A percentile compares a stretch with the other conserved stretches of the same genome.
Evolutionary conservation across 257 asterid genomes (phyloP).

Genomic region (Striga asiatica): DNA sequence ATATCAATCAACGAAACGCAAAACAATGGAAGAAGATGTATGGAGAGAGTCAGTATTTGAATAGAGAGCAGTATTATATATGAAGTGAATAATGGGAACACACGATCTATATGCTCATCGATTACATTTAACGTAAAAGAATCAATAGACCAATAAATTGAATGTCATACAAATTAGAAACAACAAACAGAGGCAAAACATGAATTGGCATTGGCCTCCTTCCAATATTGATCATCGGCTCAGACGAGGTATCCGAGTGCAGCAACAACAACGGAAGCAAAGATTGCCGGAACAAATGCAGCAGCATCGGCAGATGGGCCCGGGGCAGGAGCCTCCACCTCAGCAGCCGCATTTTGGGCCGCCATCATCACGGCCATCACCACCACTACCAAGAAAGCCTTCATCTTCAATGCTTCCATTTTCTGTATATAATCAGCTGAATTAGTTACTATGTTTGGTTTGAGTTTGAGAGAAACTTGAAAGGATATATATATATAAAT

Average conservation of each 20-base stretch:
- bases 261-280: constrained; percentile 28
- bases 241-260: constrained; percentile 36
- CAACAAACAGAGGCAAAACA: not conserved
- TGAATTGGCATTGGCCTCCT: too few relatives aligned
- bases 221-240: not conserved
- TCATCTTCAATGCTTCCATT: constrained; percentile 53
- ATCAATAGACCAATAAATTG: not conserved
- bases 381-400: constrained; percentile 19
- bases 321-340: constrained; percentile 28
- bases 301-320: constrained; percentile 29
- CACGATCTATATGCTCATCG: not conserved
- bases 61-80: not conserved
- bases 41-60: too few relatives aligned
- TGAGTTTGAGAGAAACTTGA: too few relatives aligned
- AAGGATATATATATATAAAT: too few relatives aligned
- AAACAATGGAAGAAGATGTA: too few relatives aligned
- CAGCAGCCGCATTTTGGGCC: constrained; percentile 26
- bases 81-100: not conserved
- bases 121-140: not conserved
- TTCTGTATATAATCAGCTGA: too few relatives aligned
- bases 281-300: constrained; percentile 25
- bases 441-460: too few relatives aligned
- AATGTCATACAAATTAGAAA: not conserved
- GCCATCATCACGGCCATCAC: constrained; percentile 25
- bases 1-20: too few relatives aligned